Percentiles rank a stretch among this genome's conserved stretches.
These are phyloP conservation scores for Spergularia marina DNA, from an alignment of 148 eudicot genomes.

Conservation along the genomic window DNA sequence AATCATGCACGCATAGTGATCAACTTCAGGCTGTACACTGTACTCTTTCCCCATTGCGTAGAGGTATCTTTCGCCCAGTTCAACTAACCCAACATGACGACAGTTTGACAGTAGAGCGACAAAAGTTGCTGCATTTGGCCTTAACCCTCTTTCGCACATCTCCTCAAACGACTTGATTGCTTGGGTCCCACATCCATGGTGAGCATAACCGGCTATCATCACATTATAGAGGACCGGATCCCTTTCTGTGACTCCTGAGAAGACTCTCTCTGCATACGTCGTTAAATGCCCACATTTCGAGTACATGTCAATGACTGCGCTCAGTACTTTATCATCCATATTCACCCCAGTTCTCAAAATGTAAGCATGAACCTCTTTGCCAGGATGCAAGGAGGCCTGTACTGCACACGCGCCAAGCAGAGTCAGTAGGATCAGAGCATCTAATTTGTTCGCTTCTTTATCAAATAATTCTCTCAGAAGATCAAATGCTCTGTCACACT, in stretches of 20 bases:
- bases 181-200: conserved; percentile 60
- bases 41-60: conserved; percentile 53
- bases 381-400: conserved; percentile 58
- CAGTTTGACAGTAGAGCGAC: conserved; percentile 79
- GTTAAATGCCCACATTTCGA: conserved; percentile 76
- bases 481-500: conserved; percentile 54
- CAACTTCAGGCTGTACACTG: conserved; percentile 52
- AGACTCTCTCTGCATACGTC: conserved; percentile 54
- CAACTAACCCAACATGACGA: conserved; percentile 79
- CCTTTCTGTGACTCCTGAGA: conserved; percentile 28
- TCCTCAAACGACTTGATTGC: conserved; percentile 60
- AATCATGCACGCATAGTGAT: conserved; percentile 88
- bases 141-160: conserved; percentile 44
- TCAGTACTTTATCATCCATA: conserved; percentile 50
- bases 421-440: conserved; percentile 47
- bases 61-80: conserved; percentile 69
- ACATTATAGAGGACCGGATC: conserved; percentile 75
- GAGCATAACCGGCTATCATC: conserved; percentile 82
- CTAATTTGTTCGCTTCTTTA: conserved; percentile 36
- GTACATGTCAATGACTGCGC: conserved; percentile 77
- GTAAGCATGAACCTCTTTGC: conserved; percentile 76
- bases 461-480: conserved; percentile 46
- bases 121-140: conserved; percentile 73
- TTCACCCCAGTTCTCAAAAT: conserved; percentile 39
- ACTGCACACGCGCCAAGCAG: conserved; percentile 67